Evolutionary conservation across 2,329 filamentous ascomycete species (phyloP), one percentile per base, ranked within the genome.

Genomic region (Hypocreales sp.): DNA sequence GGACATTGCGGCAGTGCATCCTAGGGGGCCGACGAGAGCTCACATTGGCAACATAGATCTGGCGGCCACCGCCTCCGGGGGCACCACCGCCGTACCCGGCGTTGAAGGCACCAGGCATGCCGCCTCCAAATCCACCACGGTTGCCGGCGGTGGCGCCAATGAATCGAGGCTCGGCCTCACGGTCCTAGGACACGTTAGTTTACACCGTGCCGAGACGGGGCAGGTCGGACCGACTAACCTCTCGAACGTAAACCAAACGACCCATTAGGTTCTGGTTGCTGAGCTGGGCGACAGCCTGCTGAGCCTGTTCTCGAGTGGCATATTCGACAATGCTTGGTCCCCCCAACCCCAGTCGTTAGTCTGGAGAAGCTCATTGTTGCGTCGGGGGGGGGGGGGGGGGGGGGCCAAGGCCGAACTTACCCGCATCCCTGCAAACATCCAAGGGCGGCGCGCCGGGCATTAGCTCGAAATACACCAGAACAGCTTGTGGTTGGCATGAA

Each of bases 401-500:
- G n/a, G n/a, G n/a, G n/a, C n/a, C n/a, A n/a, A n/a, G n/a, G n/a
- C n/a, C n/a, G n/a, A n/a, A 72, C 84, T 76, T 76, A 93, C 84
- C 90, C 90, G 87, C 87, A 98, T 84, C 90, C 87, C 87, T 95
- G 93, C n/a, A n/a, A n/a, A n/a, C n/a, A n/a, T n/a, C n/a, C n/a
- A n/a, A n/a, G n/a, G n/a, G n/a, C n/a, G n/a, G n/a, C n/a, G n/a
- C n/a, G n/a, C n/a, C n/a, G n/a, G n/a, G n/a, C n/a, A n/a, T n/a
- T n/a, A n/a, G n/a, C n/a, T n/a, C n/a, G n/a, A n/a, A n/a, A n/a
- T n/a, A n/a, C n/a, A n/a, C n/a, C n/a, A n/a, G n/a, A n/a, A n/a
- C n/a, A n/a, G n/a, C n/a, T n/a, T n/a, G n/a, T n/a, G n/a, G n/a
- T n/a, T n/a, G n/a, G n/a, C n/a, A n/a, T n/a, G n/a, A n/a, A n/a